Base-by-base conservation (phyloP, 2,329 filamentous ascomycete genomes). In the Chrysoporthe deuterocubensis region DNA sequence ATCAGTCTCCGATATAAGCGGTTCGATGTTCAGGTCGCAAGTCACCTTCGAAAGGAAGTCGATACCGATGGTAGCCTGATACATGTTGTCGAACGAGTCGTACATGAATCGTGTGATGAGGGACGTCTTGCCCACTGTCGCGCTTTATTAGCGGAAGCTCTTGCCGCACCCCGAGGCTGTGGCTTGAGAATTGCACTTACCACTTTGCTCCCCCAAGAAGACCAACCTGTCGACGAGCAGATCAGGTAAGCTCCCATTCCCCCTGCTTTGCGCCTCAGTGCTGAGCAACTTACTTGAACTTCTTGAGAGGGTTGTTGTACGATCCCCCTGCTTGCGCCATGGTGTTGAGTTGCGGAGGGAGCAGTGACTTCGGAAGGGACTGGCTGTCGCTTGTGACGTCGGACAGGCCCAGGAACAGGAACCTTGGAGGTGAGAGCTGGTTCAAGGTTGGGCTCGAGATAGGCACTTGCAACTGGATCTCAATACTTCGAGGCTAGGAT, bases 91-190 rank as follows among this genome's bases (percentile, higher is more conserved):
- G 85, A 99, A 99, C 60, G 96, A 98, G 82, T 99, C 96, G 86
- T 99, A 99, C 96, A 99, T 99, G 86, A 99, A 99, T 72, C 96
- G 91, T 73, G 96, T 99, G 80, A 99, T 99, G 75, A 99, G 84
- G 71, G 96, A 99, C 43, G 96, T 99, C 85, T 99, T 99, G 78
- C 96, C 96, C 75, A 99, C 96, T 98, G 79, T 72, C 32, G 21
- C 7, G 9, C 4, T 18, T 18, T 11, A 11, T 67, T 50, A 62
- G 65, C 44, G 16, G n/a, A 46, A 37, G 52, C 40, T 61, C 7
- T 32, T 18, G 21, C 42, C 54, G 26, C 43, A 26, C 32, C 21
- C n/a, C 48, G 57, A 26, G 44, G 52, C 40, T 34, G 26, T 69
- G 64, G 48, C 18, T 21, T 11, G 67, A 52, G 52, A 42, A 14